These are phyloP conservation scores for Kuraishia piskuri DNA, from an alignment of 805 yeast species.

Conservation along the genomic window DNA sequence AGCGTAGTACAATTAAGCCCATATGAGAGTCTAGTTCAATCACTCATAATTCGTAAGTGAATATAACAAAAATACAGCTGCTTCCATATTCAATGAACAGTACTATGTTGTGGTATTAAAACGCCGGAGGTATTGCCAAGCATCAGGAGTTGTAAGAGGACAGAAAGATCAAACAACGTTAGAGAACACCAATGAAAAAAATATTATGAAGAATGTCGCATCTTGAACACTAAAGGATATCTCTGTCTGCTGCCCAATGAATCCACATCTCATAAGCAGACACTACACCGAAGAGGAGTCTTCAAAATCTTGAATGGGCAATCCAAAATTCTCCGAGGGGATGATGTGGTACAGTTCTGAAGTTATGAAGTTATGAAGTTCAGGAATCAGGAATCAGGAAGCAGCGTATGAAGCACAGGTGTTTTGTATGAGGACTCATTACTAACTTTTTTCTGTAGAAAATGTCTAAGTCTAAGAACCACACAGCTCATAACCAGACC, in stretches of 20 bases:
- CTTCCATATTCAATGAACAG: neutral
- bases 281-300: neutral
- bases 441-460: constrained; percentile 9
- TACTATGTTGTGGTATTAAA: neutral
- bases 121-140: neutral
- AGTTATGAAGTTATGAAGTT: neutral
- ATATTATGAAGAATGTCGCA: neutral
- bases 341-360: neutral
- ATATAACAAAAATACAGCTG: neutral
- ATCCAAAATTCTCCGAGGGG: neutral
- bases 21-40: neutral
- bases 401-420: neutral
- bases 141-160: neutral
- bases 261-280: neutral
- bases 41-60: constrained; percentile 1
- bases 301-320: too few species aligned
- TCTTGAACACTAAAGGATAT: neutral
- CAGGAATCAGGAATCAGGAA: neutral
- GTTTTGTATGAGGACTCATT: neutral
- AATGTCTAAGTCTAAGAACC: constrained; percentile 99
- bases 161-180: neutral
- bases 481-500: constrained; percentile 99
- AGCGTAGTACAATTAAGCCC: neutral
- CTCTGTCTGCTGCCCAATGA: neutral
- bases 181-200: neutral